Evolutionary conservation across 179 eudicot genomes (phyloP).

Genomic region (Patellifolia procumbens): DNA sequence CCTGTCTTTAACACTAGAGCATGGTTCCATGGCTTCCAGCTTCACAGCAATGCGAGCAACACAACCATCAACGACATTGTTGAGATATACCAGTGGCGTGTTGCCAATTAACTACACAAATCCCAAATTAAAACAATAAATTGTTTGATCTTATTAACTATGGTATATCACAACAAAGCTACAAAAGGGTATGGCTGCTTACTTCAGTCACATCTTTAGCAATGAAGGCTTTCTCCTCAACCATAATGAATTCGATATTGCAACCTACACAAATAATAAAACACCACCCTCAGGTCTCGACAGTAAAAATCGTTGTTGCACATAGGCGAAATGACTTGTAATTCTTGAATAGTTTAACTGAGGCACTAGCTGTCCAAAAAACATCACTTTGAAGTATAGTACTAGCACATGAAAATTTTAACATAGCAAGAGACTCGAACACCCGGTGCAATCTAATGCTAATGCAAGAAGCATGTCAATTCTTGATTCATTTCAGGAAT

Average conservation of each 20-base stretch:
- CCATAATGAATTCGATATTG: conserved; percentile 38
- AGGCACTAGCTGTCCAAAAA: background rate
- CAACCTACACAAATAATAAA: conserved; percentile 15
- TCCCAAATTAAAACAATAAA: conserved; percentile 5
- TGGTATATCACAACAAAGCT: background rate
- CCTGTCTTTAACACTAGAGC: conserved; percentile 92
- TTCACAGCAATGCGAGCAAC: conserved; percentile 79
- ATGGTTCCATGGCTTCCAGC: conserved; percentile 89
- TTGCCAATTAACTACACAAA: conserved; percentile 63
- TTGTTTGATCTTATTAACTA: background rate
- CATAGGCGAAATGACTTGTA: background rate
- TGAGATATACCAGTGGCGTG: conserved; percentile 79
- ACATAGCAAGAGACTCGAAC: background rate
- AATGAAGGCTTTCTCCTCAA: conserved; percentile 48
- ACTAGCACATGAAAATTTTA: too few species aligned
- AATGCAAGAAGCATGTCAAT: background rate
- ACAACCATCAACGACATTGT: conserved; percentile 76
- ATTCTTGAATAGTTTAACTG: background rate
- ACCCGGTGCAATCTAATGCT: background rate
- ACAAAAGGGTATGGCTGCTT: conserved; percentile 22
- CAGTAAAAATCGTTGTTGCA: background rate
- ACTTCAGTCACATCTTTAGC: conserved; percentile 89
- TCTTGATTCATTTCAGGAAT: background rate
- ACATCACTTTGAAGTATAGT: background rate
- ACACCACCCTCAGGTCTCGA: background rate